Evolutionary conservation across 2,329 filamentous ascomycete genomes (phyloP), one percentile per base, ranked within the genome.

Genomic region (Nannizziopsis barbatae): DNA sequence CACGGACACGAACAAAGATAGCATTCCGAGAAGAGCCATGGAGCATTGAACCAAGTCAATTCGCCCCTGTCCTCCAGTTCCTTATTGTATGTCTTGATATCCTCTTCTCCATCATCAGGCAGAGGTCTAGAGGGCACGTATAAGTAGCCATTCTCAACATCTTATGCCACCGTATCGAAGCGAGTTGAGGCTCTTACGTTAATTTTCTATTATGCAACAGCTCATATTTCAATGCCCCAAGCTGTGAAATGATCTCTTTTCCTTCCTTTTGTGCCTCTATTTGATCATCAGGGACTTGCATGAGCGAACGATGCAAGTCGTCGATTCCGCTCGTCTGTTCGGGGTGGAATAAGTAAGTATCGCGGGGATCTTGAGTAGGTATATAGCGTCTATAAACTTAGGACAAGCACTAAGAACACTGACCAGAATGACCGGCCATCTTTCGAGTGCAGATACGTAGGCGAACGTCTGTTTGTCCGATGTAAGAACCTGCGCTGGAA

Each of bases 381-480:
- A 64, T 40, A 53, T 50, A 35, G 36, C n/a, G n/a, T 8, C 22
- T 31, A 1, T 8, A 17, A 0, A n/a, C 17, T 41, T 8, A 4
- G 42, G 14, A 8, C 36, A 32, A 41, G 5, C 3, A 42, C 17
- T 4, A 42, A 36, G 10, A 37, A 0, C 30, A 1, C 77, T 64
- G 59, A 93, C 87, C 58, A 98, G 71, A 62, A 98, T 98, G 49
- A 95, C 75, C 12, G 92, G 92, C 92, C 90, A 98, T 65, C 92
- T 77, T 56, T 88, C 83, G 60, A 83, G 77, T 31, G 86, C 90
- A 7, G 92, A 95, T 52, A 81, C 74, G 66, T 81, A 87, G 45
- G 85, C 92, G 64, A 96, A 96, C 42, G 88, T 95, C 37, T 75
- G 84, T 60, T 78, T 79, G 71, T 96, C 89, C 58, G 76, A 80